phyloP scores from a whole-genome alignment of 768 basidiomycete species.

The Tricholoma saponaceum region DNA sequence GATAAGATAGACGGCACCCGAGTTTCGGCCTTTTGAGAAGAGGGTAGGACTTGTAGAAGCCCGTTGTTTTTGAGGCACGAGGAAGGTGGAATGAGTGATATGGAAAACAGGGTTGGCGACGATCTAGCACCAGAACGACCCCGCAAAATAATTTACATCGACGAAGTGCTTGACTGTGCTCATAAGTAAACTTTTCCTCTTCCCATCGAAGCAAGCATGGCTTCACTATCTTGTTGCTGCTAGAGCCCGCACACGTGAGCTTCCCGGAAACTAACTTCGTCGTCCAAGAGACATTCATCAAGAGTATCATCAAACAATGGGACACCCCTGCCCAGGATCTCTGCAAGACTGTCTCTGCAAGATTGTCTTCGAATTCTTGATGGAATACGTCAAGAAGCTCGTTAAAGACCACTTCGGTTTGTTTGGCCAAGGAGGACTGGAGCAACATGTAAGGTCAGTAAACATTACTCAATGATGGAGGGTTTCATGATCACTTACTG shows the following conservation, averaged over 20 bases:
- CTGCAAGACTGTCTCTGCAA: too few relatives aligned
- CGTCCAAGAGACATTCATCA: slow-evolving; percentile 50
- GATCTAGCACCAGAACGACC: too few relatives aligned
- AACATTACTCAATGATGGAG: too few relatives aligned
- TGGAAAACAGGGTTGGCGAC: slow-evolving; percentile 5
- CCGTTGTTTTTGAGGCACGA: slow-evolving; percentile 36
- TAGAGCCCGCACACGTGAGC: slow-evolving; percentile 68
- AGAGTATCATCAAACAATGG: slow-evolving; percentile 44
- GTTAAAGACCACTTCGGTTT: slow-evolving; percentile 45
- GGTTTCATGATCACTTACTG: too few relatives aligned
- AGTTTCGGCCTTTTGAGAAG: slow-evolving; percentile 49
- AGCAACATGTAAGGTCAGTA: slow-evolving; percentile 39
- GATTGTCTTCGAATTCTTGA: slow-evolving; percentile 31
- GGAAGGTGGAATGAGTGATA: slow-evolving; percentile 23
- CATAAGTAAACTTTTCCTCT: slow-evolving; percentile 33
- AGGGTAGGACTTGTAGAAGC: slow-evolving; percentile 11
- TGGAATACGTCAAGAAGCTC: slow-evolving; percentile 35
- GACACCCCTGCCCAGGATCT: slow-evolving; percentile 24
- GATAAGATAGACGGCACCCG: slow-evolving; percentile 51
- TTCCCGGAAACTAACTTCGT: slow-evolving; percentile 66
- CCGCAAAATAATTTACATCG: slow-evolving; percentile 44
- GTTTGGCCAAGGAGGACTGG: slow-evolving; percentile 50
- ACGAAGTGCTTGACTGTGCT: slow-evolving; percentile 48
- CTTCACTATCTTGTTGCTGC: not conserved
- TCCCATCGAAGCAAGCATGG: not conserved